Evolutionary conservation across 192 early-diverging fungal species (phyloP), one percentile per base, ranked within the genome.

Genomic region (Entophlyctis helioformis): DNA sequence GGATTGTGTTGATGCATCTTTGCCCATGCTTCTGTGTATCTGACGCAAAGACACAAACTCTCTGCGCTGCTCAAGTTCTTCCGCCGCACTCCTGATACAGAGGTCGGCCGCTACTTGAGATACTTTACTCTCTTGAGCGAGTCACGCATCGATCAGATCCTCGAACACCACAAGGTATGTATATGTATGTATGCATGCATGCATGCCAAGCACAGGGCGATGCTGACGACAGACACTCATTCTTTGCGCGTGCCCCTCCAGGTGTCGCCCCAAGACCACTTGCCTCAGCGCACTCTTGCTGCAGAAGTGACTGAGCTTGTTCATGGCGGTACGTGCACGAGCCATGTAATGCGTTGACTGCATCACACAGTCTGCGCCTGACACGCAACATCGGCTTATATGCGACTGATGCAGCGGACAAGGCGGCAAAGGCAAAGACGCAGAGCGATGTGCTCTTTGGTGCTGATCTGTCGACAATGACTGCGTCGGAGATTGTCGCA

Each of bases 301-400:
- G 63, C 60, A 7, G 86, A 96, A 59, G 81, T 82, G 22, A 96
- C 89, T 20, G 86, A 89, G 53, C 65, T 96, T 13, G 82, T 96
- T 5, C 92, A 96, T 48, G 89, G 91, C 45, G 56, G 75, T 78
- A 59, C 59, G 48, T 26, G 3, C 36, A 22, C 12, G 2, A n/a
- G n/a, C n/a, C n/a, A n/a, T n/a, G n/a, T n/a, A n/a, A n/a, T n/a
- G n/a, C n/a, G n/a, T n/a, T n/a, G n/a, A n/a, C n/a, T n/a, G n/a
- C n/a, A n/a, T n/a, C n/a, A n/a, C n/a, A n/a, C n/a, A n/a, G n/a
- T 9, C 25, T 25, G 20, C 16, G 19, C 15, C 23, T 9, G 23
- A 15, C 16, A 26, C 4, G 22, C 27, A 23, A 4, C 36, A 16
- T 10, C 24, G 20, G 20, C 37, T 10, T 8, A 31, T 4, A 31